These are phyloP conservation scores for Albugo candida DNA, from an alignment of 352 stramenopile genomes.

Conservation along the genomic window DNA sequence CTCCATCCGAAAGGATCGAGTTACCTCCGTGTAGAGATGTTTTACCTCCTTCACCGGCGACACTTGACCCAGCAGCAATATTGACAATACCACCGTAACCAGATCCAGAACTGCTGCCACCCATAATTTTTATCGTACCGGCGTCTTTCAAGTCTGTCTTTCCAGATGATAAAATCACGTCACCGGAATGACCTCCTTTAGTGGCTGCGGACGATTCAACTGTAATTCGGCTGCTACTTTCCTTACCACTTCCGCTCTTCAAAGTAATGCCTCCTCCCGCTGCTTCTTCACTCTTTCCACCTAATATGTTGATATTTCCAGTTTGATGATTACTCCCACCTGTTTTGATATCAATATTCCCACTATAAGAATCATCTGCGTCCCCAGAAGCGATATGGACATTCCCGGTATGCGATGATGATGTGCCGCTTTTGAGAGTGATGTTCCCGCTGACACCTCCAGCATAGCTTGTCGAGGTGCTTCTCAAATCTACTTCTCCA, in stretches of 20 bases:
- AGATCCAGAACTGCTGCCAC: slow-evolving; percentile 24
- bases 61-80: slow-evolving; percentile 1
- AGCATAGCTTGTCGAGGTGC: slow-evolving; percentile 3
- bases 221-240: neutral
- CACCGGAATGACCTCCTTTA: neutral
- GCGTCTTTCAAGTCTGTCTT: slow-evolving; percentile 1
- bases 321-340: slow-evolving; percentile 36
- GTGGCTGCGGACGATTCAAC: neutral
- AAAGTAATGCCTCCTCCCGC: neutral
- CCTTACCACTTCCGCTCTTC: no score
- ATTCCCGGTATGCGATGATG: slow-evolving; percentile 10
- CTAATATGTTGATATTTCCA: slow-evolving; percentile 12
- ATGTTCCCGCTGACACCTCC: slow-evolving; percentile 12
- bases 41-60: neutral
- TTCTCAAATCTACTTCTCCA: slow-evolving; percentile 3
- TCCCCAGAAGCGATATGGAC: slow-evolving; percentile 42
- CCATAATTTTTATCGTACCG: slow-evolving; percentile 10
- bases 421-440: slow-evolving; percentile 9
- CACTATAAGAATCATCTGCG: slow-evolving; percentile 15
- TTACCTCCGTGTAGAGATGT: neutral
- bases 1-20: neutral
- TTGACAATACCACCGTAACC: slow-evolving; percentile 25
- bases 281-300: slow-evolving; percentile 3
- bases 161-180: neutral
- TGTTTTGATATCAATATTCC: slow-evolving; percentile 21